Base-by-base conservation (phyloP, 2,329 filamentous ascomycete species). In the Onygena corvina region DNA sequence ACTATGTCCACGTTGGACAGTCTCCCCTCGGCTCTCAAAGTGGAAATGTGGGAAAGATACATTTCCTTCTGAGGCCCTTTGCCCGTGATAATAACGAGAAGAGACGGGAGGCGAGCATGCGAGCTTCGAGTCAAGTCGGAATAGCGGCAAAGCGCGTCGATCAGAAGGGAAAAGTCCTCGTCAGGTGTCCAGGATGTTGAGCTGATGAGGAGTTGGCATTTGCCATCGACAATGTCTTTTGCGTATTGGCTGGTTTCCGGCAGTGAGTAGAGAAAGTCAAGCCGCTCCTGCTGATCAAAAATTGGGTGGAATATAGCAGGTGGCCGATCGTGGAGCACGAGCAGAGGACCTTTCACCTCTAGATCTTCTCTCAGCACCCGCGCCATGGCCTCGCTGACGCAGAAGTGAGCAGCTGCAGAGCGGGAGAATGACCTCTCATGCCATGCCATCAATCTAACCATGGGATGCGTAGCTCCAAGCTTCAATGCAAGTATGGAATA, bases 111-210 rank as follows among this genome's bases (percentile, higher is more conserved):
- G 0, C 71, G 62, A 3, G 63, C 60, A 1, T 66, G 64, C 8
- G 68, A 66, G 0, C 68, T 71, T 7, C 64, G 69, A 7, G 71
- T 69, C 31, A 68, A 55, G 8, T 71, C 68, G 1, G 85, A 85
- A 61, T 95, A 95, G 5, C 70, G 66, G 8, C 86, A 80, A 0
- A 98, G 72, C 0, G 88, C 89, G 46, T 88, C 80, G 3, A 98
- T 81, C 2, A 98, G 75, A 3, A 98, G 68, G 1, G 81, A 82
- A 63, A 98, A 96, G 65, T 98, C 90, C 65, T 98, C 92, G 60
- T 98, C 92, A 0, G 88, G 79, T 0, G 92, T 98, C 92, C 92
- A 98, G 8, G 89, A 95, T 0, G 92, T 98, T 51, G 88, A 92
- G 68, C 86, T 94, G 31, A 96, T 86, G 5, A 98, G 68, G 2